phyloP scores from a whole-genome alignment of 257 asterid species.

The Nicotiana tomentosiformis region DNA sequence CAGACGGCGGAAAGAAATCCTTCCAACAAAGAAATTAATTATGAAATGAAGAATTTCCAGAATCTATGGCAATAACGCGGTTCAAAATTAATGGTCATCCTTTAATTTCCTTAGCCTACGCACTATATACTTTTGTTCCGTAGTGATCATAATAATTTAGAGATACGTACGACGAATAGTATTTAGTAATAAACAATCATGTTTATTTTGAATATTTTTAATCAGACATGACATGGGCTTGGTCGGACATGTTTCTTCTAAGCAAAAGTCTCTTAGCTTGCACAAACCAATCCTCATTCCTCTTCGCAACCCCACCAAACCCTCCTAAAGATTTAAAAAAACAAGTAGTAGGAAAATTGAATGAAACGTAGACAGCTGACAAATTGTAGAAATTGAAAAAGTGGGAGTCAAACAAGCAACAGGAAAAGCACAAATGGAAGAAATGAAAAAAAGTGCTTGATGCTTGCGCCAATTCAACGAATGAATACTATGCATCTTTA shows the following conservation, averaged over 20 bases:
- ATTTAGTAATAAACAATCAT: neutral
- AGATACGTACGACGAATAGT: neutral
- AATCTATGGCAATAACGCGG: neutral
- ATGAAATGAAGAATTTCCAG: neutral
- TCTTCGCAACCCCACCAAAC: neutral
- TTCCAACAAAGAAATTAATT: neutral
- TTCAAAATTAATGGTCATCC: neutral
- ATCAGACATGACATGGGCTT: neutral
- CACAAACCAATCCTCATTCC: neutral
- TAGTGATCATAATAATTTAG: neutral
- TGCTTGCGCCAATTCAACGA: neutral
- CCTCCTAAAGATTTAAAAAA: neutral
- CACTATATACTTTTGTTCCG: neutral
- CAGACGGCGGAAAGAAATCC: no score
- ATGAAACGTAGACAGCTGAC: neutral
- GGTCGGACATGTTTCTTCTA: neutral
- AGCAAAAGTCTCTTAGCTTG: neutral
- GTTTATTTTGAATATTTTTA: neutral
- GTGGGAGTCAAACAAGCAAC: neutral
- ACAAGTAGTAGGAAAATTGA: neutral
- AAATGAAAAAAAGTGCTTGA: no score
- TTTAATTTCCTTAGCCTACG: neutral
- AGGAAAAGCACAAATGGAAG: neutral
- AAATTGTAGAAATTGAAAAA: neutral
- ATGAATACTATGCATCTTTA: no score